Evolutionary conservation across 768 basidiomycete genomes (phyloP).

Genomic region (Dentipellis sp.): DNA sequence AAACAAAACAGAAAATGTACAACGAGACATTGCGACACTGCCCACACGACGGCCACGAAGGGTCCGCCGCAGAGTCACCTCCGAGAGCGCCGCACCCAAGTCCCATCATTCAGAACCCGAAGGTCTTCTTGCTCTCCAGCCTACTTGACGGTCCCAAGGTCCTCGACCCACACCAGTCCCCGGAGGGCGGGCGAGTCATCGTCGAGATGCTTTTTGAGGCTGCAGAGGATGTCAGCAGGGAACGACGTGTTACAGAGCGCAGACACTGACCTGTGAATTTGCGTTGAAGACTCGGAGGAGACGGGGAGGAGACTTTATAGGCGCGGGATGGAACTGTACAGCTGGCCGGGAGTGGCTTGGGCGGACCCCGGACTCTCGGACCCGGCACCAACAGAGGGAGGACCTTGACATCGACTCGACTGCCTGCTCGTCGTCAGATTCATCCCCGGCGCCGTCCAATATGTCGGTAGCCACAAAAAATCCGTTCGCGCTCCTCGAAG

Average conservation of each 20-base stretch:
- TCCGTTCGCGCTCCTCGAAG: slow-evolving; percentile 76
- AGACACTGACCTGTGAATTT: slow-evolving; percentile 49
- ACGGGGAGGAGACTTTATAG: slow-evolving; percentile 14
- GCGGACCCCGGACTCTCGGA: slow-evolving; percentile 10
- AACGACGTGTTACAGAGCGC: background rate
- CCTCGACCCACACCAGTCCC: slow-evolving; percentile 24
- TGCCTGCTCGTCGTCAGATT: slow-evolving; percentile 24
- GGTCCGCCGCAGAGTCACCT: slow-evolving; percentile 35
- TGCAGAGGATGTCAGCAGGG: slow-evolving; percentile 22
- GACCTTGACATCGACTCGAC: background rate
- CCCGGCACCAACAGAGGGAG: no score
- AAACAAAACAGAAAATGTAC: slow-evolving; percentile 47
- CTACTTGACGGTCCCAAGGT: slow-evolving; percentile 73
- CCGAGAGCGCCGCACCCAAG: slow-evolving; percentile 75
- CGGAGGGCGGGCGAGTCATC: slow-evolving; percentile 61
- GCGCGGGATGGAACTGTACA: slow-evolving; percentile 25
- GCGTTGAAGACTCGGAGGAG: slow-evolving; percentile 31
- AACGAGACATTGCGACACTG: slow-evolving; percentile 84
- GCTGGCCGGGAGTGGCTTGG: slow-evolving; percentile 20
- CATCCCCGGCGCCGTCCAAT: slow-evolving; percentile 45
- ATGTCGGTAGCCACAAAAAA: slow-evolving; percentile 92
- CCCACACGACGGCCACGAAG: slow-evolving; percentile 66
- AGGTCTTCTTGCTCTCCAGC: slow-evolving; percentile 57
- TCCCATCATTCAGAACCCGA: slow-evolving; percentile 48
- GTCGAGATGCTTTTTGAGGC: slow-evolving; percentile 84